Base-by-base conservation (phyloP, 345 rosid species). In the Schrenkiella parvula region DNA sequence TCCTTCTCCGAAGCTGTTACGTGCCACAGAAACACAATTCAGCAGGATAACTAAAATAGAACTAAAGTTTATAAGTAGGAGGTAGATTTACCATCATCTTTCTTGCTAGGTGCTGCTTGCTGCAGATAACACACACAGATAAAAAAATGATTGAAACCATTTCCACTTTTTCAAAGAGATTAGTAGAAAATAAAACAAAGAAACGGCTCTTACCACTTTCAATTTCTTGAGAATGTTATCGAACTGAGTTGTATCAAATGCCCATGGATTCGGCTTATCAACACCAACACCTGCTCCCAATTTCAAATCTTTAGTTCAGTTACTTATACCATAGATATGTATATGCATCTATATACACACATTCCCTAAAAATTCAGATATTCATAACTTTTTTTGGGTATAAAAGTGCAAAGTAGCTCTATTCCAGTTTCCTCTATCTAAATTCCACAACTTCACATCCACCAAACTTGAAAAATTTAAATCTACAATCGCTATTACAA, bases 251-350 rank as follows among this genome's bases (percentile, higher is more conserved):
- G 98, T 86, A 82, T 95, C 98, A 31, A 95, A 95, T 7, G 99
- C 97, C 99, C 98, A 95, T 2, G 84, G 84, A 63, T 89, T 95
- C 2, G 90, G 95, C 88, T 95, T 95, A 63, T 91, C 97, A 17
- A 84, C 15, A 12, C 99, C 98, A 79, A 95, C 84, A 58, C 99
- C 99, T 89, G 80, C 68, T 64, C 80, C 25, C 51, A 56, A 56
- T 28, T 37, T 35, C 0, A 34, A 39, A 12, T 1, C 4, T 51
- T 39, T 7, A 75, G 8, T 5, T 31, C 0, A 9, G 38, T 6
- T n/a, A 55, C 50, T 31, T 54, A 76, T 73, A 73, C 18, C 59
- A 46, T n/a, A 13, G 6, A 56, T 68, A 25, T 5, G 44, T 14
- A 46, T 4, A 6, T 29, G 37, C 21, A 14, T 11, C 18, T 1